Percentiles rank a stretch among this genome's conserved stretches.
phyloP scores from a whole-genome alignment of 495 filamentous ascomycete genomes.

The Parachaetomium inaequale region DNA sequence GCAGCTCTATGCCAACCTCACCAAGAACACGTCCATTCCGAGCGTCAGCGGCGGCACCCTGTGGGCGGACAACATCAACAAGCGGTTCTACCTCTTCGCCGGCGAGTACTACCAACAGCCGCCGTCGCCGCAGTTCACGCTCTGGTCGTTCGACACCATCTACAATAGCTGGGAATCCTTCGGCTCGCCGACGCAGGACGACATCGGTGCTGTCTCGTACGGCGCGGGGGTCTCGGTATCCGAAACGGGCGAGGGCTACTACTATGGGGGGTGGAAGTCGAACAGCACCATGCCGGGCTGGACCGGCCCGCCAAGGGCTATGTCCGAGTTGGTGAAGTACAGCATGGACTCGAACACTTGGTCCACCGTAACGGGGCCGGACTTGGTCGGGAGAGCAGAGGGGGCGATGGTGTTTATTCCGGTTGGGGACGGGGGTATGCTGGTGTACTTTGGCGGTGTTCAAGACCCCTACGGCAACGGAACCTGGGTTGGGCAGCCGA shows the following conservation, averaged over 20 bases:
- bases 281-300: slow-evolving; percentile 44
- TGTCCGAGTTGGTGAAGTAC: slow-evolving; percentile 42
- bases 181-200: slow-evolving; percentile 19
- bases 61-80: slow-evolving; percentile 53
- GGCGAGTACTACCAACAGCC: slow-evolving; percentile 43
- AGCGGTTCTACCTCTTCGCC: slow-evolving; percentile 51
- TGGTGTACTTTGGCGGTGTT: slow-evolving; percentile 53
- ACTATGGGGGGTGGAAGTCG: slow-evolving; percentile 48
- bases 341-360: slow-evolving; percentile 41
- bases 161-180: slow-evolving; percentile 43
- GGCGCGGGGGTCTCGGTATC: slow-evolving; percentile 27
- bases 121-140: slow-evolving; percentile 33
- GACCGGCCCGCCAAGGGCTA: slow-evolving; percentile 39
- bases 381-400: slow-evolving; percentile 42
- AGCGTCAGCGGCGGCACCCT: slow-evolving; percentile 44
- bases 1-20: slow-evolving; percentile 47
- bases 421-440: slow-evolving; percentile 50
- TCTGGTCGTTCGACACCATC: slow-evolving; percentile 46
- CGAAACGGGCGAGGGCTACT: slow-evolving; percentile 28
- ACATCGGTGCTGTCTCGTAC: slow-evolving; percentile 25
- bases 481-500: slow-evolving; percentile 28
- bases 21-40: slow-evolving; percentile 48
- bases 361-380: slow-evolving; percentile 45
- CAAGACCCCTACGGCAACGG: slow-evolving; percentile 33
- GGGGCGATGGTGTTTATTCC: slow-evolving; percentile 48